Percentiles rank a stretch among this genome's conserved stretches.
phyloP scores from a whole-genome alignment of 805 yeast species.

The Kodamaea hsintzibuensis region DNA sequence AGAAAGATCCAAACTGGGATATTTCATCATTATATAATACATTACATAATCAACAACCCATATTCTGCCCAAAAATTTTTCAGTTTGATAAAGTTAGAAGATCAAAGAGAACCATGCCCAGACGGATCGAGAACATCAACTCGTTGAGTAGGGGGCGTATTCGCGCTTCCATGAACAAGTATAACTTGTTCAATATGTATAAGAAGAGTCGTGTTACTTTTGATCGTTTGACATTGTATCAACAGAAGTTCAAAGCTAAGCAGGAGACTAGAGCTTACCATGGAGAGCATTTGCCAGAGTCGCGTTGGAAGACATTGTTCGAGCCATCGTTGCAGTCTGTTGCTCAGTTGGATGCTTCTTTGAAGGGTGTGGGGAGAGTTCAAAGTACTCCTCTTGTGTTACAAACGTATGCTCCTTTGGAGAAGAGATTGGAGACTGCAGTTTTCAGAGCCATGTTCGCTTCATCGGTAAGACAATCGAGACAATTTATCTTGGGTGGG shows the following conservation, averaged over 20 bases:
- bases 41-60: conserved; percentile 51
- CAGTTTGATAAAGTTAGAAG: not conserved
- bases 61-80: conserved; percentile 14
- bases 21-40: not conserved
- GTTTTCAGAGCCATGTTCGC: conserved; percentile 92
- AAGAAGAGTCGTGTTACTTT: conserved; percentile 62
- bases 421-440: conserved; percentile 87
- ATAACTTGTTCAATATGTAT: conserved; percentile 83
- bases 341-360: conserved; percentile 83
- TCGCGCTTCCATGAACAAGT: conserved; percentile 89
- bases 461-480: conserved; percentile 88
- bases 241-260: conserved; percentile 90
- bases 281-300: conserved; percentile 89
- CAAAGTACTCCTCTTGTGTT: conserved; percentile 76
- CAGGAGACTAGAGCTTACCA: conserved; percentile 93
- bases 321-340: conserved; percentile 75
- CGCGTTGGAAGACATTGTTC: conserved; percentile 74
- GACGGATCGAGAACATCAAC: conserved; percentile 57
- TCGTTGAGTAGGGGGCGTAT: conserved; percentile 68
- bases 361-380: conserved; percentile 52
- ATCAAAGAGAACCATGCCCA: conserved; percentile 47
- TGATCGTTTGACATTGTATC: conserved; percentile 70
- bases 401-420: conserved; percentile 87
- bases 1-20: too few relatives aligned
- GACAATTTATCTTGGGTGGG: conserved; percentile 80